Evolutionary conservation across 1,284 basidiomycete genomes (phyloP).

Genomic region (Mycosarcoma maydis): DNA sequence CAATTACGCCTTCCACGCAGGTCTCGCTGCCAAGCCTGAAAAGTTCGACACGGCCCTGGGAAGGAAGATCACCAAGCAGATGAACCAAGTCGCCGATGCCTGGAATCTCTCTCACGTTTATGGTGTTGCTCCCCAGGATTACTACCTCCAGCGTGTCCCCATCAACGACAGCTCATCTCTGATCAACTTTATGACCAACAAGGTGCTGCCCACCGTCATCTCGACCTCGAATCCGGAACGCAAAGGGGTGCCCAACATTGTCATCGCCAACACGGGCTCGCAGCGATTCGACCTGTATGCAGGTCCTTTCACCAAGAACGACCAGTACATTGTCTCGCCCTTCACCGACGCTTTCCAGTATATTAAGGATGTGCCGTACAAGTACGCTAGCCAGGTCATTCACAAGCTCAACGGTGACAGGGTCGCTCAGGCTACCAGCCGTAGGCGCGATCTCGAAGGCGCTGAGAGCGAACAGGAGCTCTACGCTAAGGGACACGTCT

Average conservation of each 20-base stretch:
- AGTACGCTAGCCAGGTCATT: conserved; percentile 51
- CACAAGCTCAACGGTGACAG: conserved; percentile 41
- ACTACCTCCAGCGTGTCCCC: conserved; percentile 59
- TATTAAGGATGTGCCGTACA: conserved; percentile 55
- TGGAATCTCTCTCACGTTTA: conserved; percentile 62
- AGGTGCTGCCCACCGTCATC: conserved; percentile 62
- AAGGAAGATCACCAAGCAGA: conserved; percentile 45
- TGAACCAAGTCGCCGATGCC: conserved; percentile 48
- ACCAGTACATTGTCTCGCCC: conserved; percentile 63
- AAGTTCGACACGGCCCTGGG: conserved; percentile 54
- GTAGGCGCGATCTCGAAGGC: conserved; percentile 10
- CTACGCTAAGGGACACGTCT: conserved; percentile 38
- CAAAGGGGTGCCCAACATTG: conserved; percentile 43
- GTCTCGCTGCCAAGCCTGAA: conserved; percentile 27
- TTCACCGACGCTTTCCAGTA: conserved; percentile 62
- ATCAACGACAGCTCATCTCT: conserved; percentile 46
- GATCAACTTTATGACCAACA: conserved; percentile 55
- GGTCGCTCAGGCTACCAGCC: conserved; percentile 13
- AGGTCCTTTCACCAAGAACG: conserved; percentile 61
- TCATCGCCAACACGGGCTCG: conserved; percentile 60
- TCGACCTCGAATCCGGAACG: conserved; percentile 54
- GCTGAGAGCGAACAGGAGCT: conserved; percentile 22
- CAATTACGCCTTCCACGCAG: conserved; percentile 60
- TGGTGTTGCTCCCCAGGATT: conserved; percentile 59
- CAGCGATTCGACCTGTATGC: conserved; percentile 62